phyloP scores from a whole-genome alignment of 192 early-diverging fungal species.

The Dissophora globulifera region DNA sequence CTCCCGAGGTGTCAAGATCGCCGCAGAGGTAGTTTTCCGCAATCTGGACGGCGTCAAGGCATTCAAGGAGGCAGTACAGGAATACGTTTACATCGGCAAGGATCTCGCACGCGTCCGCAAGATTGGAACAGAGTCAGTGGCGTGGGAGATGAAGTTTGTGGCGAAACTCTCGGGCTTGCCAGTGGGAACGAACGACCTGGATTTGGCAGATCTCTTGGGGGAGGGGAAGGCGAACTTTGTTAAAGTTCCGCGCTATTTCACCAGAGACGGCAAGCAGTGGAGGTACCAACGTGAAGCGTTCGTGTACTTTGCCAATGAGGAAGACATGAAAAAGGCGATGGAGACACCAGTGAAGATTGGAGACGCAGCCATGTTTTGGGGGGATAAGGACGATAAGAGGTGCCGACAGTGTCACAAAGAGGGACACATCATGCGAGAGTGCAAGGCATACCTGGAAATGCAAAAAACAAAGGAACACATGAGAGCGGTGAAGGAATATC shows the following conservation, averaged over 20 bases:
- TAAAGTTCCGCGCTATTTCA: background rate
- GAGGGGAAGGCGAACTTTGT: background rate
- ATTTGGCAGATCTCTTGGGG: background rate
- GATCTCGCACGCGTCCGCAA: conserved; percentile 1
- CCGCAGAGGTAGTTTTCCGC: background rate
- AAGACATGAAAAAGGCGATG: background rate
- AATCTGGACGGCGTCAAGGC: background rate
- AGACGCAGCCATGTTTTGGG: background rate
- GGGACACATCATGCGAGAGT: background rate
- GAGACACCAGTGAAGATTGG: background rate
- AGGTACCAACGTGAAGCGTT: background rate
- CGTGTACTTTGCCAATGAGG: background rate
- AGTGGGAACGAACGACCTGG: background rate
- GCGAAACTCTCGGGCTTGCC: conserved; percentile 1
- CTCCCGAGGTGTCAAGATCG: background rate
- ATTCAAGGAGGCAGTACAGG: background rate
- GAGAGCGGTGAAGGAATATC: background rate
- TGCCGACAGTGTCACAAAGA: background rate
- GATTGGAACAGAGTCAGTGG: background rate
- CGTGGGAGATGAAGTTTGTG: background rate
- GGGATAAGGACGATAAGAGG: background rate
- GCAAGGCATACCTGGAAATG: background rate
- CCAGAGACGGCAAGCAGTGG: background rate
- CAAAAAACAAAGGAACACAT: conserved; percentile 2
- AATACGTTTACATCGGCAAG: background rate